Base-by-base conservation (phyloP, 2,329 filamentous ascomycete genomes). In the Cytospora mali region DNA sequence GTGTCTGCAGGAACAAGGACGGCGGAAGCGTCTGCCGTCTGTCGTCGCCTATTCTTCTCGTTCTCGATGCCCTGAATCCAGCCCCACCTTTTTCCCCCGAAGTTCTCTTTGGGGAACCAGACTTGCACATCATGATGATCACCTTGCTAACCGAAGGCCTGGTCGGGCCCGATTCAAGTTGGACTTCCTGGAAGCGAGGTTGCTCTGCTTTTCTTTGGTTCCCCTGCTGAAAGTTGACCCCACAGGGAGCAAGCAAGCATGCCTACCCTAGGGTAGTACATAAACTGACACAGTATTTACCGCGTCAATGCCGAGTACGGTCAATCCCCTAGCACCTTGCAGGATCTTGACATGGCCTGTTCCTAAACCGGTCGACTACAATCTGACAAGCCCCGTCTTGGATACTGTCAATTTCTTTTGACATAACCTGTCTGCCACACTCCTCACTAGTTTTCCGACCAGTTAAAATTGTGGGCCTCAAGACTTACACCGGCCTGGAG, bases 131-230 rank as follows among this genome's bases (percentile, higher is more conserved):
- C 42, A 33, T 48, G 42, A 48, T 60, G 50, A 51, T 50, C 14
- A 28, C 33, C 25, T 54, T 31, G 6, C 33, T 31, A 60, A 28
- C 50, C 57, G 57, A 60, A 39, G 48, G 49, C 57, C 57, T 10
- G n/a, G 21, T 33, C 16, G 33, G 49, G 57, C 29, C 9, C 27
- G 46, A n/a, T 48, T 27, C 49, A 51, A 46, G 33, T 3, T 48
- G 27, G 42, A 23, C 18, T n/a, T 14, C 42, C 56, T 58, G 56
- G 56, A 60, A 48, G 57, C 50, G 49, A 54, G n/a, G 50, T 54
- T 60, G 57, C 57, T 60, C 31, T 33, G 25, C 9, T 18, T 29
- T 29, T n/a, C 10, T 14, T 27, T 54, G 57, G 57, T n/a, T 25
- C 57, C n/a, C 33, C 50, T 53, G 49, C 29, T 31, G 23, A 23